Evolutionary conservation across 2,329 filamentous ascomycete genomes (phyloP), one percentile per base, ranked within the genome.

Genomic region (Xylariaceae sp.): DNA sequence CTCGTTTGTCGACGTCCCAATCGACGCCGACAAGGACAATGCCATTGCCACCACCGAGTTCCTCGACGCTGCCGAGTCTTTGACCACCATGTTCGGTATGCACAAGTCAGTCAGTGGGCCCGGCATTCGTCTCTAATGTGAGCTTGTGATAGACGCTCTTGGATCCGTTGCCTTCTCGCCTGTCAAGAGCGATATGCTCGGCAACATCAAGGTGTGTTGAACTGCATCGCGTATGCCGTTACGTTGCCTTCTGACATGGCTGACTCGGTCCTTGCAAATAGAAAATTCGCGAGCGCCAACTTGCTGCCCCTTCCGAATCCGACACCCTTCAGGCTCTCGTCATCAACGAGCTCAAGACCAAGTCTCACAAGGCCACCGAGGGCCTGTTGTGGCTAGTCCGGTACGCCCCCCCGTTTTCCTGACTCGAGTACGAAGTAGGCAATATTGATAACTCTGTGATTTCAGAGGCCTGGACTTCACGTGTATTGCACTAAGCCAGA

Each of bases 401-500:
- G 89, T 95, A 80, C 55, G 79, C 43, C 28, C 38, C 22, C 10
- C 44, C 13, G n/a, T 16, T 47, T 54, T 22, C 58, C 42, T 48
- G 53, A 33, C 36, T n/a, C 36, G 16, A 42, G 39, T 31, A 16
- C 14, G 19, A 19, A 18, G 10, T 7, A 43, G 13, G 31, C 14
- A 36, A 43, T n/a, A 49, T 44, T 45, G 47, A 45, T 17, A 38
- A 45, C 54, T 53, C 53, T 55, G 52, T 38, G 18, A 17, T 46
- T 31, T 18, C 28, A 96, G 92, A 57, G 94, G 88, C 55, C 88
- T 97, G 66, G 90, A 97, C 68, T 99, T 99, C 77, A 97, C 93
- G 60, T 84, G 86, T 67, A 85, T 90, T 71, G 89, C 89, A 54
- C 85, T 99, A 57, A 83, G 84, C 67, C 80, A 86, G 70, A 96